Conservation (phyloP, 2,329 filamentous ascomycete genomes). For the Sclerotinia borealis region DNA sequence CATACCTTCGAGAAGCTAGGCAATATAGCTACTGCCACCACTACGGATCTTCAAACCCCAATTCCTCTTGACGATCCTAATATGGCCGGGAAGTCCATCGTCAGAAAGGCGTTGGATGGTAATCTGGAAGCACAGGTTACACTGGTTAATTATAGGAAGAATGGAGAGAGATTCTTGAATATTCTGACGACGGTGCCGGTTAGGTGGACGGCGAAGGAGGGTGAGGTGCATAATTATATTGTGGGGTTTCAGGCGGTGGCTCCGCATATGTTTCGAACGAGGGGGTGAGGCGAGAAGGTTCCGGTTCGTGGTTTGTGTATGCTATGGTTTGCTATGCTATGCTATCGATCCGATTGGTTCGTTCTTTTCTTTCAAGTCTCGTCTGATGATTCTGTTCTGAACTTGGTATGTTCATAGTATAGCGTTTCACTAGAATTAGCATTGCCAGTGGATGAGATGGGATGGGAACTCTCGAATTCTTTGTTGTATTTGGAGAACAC, state of each 20-base stretch:
- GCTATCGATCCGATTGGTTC: neutral
- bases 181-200: slow-evolving; percentile 92
- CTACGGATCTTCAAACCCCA: slow-evolving; percentile 55
- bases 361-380: too few relatives aligned
- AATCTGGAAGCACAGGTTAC: slow-evolving; percentile 78
- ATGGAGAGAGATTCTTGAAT: slow-evolving; percentile 89
- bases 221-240: slow-evolving; percentile 18
- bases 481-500: too few relatives aligned
- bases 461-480: too few relatives aligned
- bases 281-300: too few relatives aligned
- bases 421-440: too few relatives aligned
- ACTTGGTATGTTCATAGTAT: too few relatives aligned
- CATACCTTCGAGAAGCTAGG: slow-evolving; percentile 42
- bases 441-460: too few relatives aligned
- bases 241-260: slow-evolving; percentile 24
- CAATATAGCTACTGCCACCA: neutral
- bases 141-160: slow-evolving; percentile 88
- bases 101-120: slow-evolving; percentile 72
- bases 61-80: slow-evolving; percentile 55
- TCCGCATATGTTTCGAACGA: neutral
- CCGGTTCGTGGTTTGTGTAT: neutral
- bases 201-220: slow-evolving; percentile 52
- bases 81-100: slow-evolving; percentile 69
- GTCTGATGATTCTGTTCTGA: too few relatives aligned
- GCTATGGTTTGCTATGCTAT: neutral